Conservation (phyloP, 495 filamentous ascomycete species). For the Penicillium riverlandense region DNA sequence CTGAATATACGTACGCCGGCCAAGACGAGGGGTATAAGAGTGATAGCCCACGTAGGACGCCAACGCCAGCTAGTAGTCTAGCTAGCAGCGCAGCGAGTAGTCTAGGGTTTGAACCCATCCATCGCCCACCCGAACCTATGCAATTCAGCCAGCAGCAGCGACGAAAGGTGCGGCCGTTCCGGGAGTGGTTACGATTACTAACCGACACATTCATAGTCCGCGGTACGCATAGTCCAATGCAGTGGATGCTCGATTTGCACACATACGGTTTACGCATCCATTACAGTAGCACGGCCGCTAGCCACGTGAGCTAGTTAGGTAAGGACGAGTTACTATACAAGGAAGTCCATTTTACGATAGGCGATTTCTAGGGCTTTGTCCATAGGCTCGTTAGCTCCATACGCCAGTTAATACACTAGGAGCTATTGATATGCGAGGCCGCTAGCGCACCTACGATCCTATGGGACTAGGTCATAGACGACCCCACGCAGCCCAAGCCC, state of each 20-base stretch:
- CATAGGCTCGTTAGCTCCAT: not conserved
- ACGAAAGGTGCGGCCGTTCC: not conserved
- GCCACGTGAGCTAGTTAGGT: conserved; percentile 4
- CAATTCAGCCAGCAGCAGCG: not conserved
- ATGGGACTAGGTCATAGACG: conserved; percentile 1
- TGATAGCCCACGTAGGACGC: too few relatives aligned
- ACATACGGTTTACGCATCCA: conserved; percentile 24
- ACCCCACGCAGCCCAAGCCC: not conserved
- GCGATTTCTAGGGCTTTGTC: conserved; percentile 3
- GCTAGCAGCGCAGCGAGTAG: too few relatives aligned
- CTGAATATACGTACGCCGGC: too few relatives aligned
- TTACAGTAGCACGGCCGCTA: conserved; percentile 13
- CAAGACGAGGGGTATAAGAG: not conserved
- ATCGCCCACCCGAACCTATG: not conserved
- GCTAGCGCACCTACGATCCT: not conserved
- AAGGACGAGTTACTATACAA: conserved; percentile 4
- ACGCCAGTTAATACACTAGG: not conserved
- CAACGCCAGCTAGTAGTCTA: too few relatives aligned
- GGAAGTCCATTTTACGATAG: conserved; percentile 5
- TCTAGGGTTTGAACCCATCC: too few relatives aligned
- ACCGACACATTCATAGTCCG: conserved; percentile 5
- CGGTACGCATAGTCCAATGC: conserved; percentile 2
- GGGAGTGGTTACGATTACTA: conserved; percentile 1
- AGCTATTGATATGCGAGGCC: not conserved
- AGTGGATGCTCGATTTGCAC: conserved; percentile 14